Base-by-base conservation (phyloP, 1,139 yeast species). In the Yamadazyma conglobata region DNA sequence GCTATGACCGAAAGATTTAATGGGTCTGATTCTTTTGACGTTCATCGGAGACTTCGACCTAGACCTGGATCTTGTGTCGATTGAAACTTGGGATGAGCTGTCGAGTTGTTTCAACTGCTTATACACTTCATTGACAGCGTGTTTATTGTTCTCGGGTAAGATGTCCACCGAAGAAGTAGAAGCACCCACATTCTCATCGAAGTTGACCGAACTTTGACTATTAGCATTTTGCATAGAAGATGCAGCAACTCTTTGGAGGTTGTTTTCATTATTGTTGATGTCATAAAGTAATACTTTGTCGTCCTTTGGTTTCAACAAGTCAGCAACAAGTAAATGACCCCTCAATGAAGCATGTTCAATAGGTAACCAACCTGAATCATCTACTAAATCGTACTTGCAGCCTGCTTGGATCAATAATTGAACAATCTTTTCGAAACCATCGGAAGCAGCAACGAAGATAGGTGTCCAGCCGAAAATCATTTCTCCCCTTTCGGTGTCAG, bases 291-390 rank as follows among this genome's bases (percentile, higher is more conserved):
- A 55, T 20, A 68, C 33, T 21, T 47, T 46, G 16, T 53, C 52
- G 38, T 66, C 55, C 1, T 35, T 34, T 1, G 86, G 85, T 32
- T 60, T 61, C 34, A 87, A 60, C 45, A 77, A 47, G 31, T 76
- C 77, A 2, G 94, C 80, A 15, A 86, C 75, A 2, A 64, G 70
- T 39, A 89, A 61, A 54, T 88, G 95, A 7, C 98, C 98, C 46
- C 97, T 71, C 30, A 91, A 65, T 34, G 87, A 81, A 0, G 97
- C 96, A 56, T 91, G 97, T 49, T 91, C 98, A 79, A 87, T 79
- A 6, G 97, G 96, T 15, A 89, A 78, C 97, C 97, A 91, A 0
- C 97, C 97, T 24, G 95, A 83, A 32, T 77, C 82, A 58, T 91
- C 98, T 13, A 73, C 71, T 28, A 69, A 59, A 30, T 75, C 73